Conservation (phyloP, 371 early-diverging fungal genomes). For the Cokeromyces recurvatus region DNA sequence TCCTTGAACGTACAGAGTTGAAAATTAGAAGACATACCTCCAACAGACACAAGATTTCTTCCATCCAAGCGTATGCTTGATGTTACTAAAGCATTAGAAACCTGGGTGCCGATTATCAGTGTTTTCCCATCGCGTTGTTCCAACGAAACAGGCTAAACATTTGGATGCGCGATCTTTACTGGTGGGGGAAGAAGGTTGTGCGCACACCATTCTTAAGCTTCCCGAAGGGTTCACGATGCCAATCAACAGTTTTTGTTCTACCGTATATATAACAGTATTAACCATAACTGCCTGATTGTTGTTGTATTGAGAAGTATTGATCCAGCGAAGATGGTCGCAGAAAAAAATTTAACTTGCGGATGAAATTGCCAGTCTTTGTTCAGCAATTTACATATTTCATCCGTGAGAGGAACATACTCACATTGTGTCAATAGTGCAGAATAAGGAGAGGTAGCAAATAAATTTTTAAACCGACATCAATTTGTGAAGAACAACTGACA, state of each 20-base stretch:
- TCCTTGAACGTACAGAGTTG: too few species aligned
- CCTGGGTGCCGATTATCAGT: slow-evolving; percentile 13
- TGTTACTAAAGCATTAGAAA: slow-evolving; percentile 10
- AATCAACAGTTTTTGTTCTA: slow-evolving; percentile 9
- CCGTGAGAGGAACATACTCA: background rate
- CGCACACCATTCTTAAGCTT: slow-evolving; percentile 3
- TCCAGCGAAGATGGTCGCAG: slow-evolving; percentile 15
- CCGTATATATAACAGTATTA: slow-evolving; percentile 26
- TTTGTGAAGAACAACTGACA: background rate
- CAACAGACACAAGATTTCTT: slow-evolving; percentile 3
- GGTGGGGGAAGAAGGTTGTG: slow-evolving; percentile 7
- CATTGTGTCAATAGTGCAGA: background rate
- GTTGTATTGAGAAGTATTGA: slow-evolving; percentile 10
- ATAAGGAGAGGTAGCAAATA: background rate
- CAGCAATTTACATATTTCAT: background rate
- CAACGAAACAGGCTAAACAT: slow-evolving; percentile 12
- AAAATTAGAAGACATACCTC: slow-evolving; percentile 4
- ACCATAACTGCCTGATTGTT: slow-evolving; percentile 21
- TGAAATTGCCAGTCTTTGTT: slow-evolving; percentile 9
- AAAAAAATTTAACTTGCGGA: slow-evolving; percentile 15
- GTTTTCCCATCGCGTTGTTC: slow-evolving; percentile 6
- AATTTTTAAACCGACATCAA: background rate
- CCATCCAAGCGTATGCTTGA: slow-evolving; percentile 10
- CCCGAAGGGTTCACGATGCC: slow-evolving; percentile 10
- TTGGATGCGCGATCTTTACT: slow-evolving; percentile 1